phyloP scores from a whole-genome alignment of 192 early-diverging fungal species.

The Coemansia sp. region DNA sequence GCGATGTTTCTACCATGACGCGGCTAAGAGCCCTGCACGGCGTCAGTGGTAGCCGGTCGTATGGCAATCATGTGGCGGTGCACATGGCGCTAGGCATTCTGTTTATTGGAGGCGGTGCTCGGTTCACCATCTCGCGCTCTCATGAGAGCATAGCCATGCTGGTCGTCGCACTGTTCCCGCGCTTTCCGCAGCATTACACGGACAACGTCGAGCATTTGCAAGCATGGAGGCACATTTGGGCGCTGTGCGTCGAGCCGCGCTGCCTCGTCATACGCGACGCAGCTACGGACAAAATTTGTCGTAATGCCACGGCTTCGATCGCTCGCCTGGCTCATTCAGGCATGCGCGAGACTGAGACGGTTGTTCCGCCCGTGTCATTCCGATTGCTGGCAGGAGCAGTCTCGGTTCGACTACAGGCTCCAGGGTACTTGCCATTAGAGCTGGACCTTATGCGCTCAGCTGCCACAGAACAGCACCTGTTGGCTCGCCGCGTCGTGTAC shows the following conservation, averaged over 20 bases:
- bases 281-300: constrained; percentile 27
- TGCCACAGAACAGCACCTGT: background rate
- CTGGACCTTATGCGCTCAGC: constrained; percentile 16
- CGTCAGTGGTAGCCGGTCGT: constrained; percentile 25
- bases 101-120: constrained; percentile 48
- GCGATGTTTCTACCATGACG: constrained; percentile 66
- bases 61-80: constrained; percentile 55
- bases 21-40: constrained; percentile 63
- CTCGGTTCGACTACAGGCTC: constrained; percentile 21
- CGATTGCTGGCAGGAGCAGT: constrained; percentile 12
- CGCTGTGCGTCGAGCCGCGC: constrained; percentile 47
- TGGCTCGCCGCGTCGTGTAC: constrained; percentile 26
- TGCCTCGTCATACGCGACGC: constrained; percentile 48
- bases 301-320: constrained; percentile 23
- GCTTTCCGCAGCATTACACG: constrained; percentile 39
- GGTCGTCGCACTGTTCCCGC: constrained; percentile 44
- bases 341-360: background rate
- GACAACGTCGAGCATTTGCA: constrained; percentile 55
- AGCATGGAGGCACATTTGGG: constrained; percentile 57
- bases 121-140: constrained; percentile 43
- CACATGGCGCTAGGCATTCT: constrained; percentile 52
- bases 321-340: background rate
- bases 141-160: constrained; percentile 42
- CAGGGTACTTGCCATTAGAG: constrained; percentile 34
- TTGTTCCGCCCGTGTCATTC: constrained; percentile 27